phyloP scores from a whole-genome alignment of 179 eudicot species.

The Carnegiea gigantea region DNA sequence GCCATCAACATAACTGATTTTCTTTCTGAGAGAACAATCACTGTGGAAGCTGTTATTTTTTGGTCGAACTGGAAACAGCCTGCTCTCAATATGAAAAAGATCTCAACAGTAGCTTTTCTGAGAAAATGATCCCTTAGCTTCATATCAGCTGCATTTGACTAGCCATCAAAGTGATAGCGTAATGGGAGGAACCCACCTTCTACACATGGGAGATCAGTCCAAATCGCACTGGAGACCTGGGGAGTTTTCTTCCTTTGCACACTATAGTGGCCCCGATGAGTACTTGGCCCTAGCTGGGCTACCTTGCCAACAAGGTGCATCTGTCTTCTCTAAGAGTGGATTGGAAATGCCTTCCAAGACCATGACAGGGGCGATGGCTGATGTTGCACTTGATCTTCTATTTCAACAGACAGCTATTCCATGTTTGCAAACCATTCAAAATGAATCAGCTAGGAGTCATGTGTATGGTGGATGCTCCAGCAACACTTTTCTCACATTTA shows the following conservation, averaged over 20 bases:
- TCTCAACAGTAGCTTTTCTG: no score
- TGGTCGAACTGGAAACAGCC: neutral
- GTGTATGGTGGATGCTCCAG: neutral
- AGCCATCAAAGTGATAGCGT: no score
- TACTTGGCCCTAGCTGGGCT: no score
- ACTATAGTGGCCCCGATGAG: no score
- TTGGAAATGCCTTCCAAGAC: neutral
- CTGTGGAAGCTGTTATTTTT: neutral
- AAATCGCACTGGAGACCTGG: neutral
- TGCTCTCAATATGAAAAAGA: no score
- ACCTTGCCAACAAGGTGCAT: neutral
- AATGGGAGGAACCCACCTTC: no score
- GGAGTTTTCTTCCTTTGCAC: neutral
- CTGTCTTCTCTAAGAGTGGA: neutral
- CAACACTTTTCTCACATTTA: neutral
- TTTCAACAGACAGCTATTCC: neutral
- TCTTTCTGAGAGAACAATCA: neutral
- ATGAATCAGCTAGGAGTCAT: neutral
- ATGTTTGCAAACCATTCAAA: neutral
- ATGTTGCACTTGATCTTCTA: neutral
- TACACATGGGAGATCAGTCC: no score
- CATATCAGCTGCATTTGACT: neutral
- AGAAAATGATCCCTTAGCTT: no score
- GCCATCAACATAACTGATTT: neutral
- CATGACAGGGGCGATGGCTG: neutral